A percentile compares a stretch with the other conserved stretches of the same genome.
These are phyloP conservation scores for Malassezia japonica DNA, from an alignment of 1,284 basidiomycete species.

Conservation along the genomic window DNA sequence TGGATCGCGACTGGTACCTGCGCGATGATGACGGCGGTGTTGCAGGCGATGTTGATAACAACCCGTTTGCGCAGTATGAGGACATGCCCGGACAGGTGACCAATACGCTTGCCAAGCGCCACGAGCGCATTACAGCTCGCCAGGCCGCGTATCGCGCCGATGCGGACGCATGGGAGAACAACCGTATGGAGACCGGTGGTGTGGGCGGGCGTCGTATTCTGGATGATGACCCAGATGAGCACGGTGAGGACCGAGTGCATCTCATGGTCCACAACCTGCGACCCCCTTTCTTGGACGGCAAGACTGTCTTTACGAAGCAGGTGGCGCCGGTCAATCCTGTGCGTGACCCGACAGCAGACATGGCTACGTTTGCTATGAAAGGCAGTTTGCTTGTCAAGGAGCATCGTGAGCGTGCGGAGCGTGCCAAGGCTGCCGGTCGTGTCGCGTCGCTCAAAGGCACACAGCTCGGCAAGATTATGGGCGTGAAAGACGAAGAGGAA, in stretches of 20 bases:
- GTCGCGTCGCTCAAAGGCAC: conserved; percentile 86
- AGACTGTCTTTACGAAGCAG: conserved; percentile 90
- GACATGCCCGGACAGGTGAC: conserved; percentile 55
- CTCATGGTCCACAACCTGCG: conserved; percentile 94
- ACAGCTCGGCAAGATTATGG: conserved; percentile 88
- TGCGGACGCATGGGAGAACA: conserved; percentile 95
- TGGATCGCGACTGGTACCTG: conserved; percentile 42
- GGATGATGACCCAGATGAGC: conserved; percentile 68
- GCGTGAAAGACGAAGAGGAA: conserved; percentile 84
- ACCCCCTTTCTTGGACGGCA: conserved; percentile 93
- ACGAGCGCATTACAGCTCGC: conserved; percentile 43
- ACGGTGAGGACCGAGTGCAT: conserved; percentile 91
- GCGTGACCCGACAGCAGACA: conserved; percentile 80
- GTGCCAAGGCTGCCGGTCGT: conserved; percentile 67
- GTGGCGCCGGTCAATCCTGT: conserved; percentile 95
- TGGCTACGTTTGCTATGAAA: conserved; percentile 92
- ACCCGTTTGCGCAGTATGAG: conserved; percentile 77
- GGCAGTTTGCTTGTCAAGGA: conserved; percentile 86
- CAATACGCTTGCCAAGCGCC: conserved; percentile 20
- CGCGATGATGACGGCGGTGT: conserved; percentile 43
- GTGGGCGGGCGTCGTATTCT: conserved; percentile 69
- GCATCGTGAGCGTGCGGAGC: conserved; percentile 86
- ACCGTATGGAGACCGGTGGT: conserved; percentile 90
- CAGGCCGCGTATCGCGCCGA: conserved; percentile 63
- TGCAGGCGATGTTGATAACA: conserved; percentile 75